Evolutionary conservation across 129 eudicot species (phyloP).

Genomic region (Artemisia tridentata): DNA sequence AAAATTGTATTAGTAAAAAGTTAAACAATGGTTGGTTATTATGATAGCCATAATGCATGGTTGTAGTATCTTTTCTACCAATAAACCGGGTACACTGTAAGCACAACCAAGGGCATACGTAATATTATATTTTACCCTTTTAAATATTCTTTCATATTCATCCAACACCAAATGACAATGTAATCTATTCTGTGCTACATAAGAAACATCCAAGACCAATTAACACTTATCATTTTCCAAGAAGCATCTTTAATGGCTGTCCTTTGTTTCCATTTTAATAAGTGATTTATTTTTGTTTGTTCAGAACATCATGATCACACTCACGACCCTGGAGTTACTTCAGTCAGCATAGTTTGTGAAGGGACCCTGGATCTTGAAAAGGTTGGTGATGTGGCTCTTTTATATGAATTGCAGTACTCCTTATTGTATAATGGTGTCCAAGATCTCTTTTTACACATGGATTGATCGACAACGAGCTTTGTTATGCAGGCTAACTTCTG

Average conservation of each 20-base stretch:
- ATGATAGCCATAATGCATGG: no score
- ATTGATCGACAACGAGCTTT: neutral
- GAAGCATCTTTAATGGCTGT: neutral
- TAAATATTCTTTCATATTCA: no score
- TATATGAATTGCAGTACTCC: neutral
- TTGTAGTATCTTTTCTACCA: no score
- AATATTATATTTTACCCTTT: no score
- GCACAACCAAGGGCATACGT: no score
- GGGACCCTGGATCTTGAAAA: slow-evolving; percentile 82
- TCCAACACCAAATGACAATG: no score
- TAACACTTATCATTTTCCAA: no score
- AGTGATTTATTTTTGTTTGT: slow-evolving; percentile 10
- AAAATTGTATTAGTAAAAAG: no score
- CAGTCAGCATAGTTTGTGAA: slow-evolving; percentile 89
- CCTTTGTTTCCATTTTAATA: neutral
- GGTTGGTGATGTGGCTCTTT: slow-evolving; percentile 42
- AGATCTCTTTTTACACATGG: neutral
- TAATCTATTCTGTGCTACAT: no score
- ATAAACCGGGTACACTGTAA: no score
- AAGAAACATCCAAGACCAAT: neutral
- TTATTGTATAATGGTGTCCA: neutral
- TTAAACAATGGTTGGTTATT: no score
- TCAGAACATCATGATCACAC: slow-evolving; percentile 95
- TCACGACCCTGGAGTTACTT: slow-evolving; percentile 91
- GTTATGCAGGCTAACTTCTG: slow-evolving; percentile 80